Base-by-base conservation (phyloP, 441 rosid species). In the Cnidoscolus chayamansa region DNA sequence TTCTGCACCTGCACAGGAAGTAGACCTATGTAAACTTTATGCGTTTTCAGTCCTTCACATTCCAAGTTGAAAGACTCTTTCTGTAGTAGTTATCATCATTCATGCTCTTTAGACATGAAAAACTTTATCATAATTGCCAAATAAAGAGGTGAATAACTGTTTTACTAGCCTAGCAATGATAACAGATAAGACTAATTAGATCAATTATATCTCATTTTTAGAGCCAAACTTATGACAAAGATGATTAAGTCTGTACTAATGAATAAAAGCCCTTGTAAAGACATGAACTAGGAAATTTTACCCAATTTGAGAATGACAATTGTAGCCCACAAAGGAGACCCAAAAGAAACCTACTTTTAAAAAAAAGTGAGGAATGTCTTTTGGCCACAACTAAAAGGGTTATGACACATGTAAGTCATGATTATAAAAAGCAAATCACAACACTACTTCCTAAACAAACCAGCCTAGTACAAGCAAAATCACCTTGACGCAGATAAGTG, bases 321-420 rank as follows among this genome's bases (percentile, higher is more conserved):
- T 90, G 93, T 83, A 87, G 90, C 88, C 94, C 92, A 90, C 31
- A 77, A 83, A 17, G 85, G 84, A 88, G 86, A 88, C 90, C 87
- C 77, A 68, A 85, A 82, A 81, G 86, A 73, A 69, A 81, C 74
- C 67, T 50, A 67, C 86, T 82, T 82, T 83, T 63, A 67, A 51
- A 63, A 74, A 25, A 77, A 86, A 77, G 79, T 53, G 71, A 71
- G 80, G 76, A 79, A 72, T 78, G 84, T 82, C 84, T 76, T 74
- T 81, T 30, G 63, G 77, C 80, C 70, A 55, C 73, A 63, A 48
- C 74, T 62, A 78, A 73, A 74, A 70, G 78, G 71, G 47, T 72
- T 63, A 43, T 58, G 73, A 72, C 63, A 74, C 81, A 70, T 72
- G 32, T 65, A 53, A 50, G 11, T 77, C 78, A 78, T 80, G 85